Conservation (phyloP, 202 grass and related monocot genomes). For the Brachypodium distachyon region DNA sequence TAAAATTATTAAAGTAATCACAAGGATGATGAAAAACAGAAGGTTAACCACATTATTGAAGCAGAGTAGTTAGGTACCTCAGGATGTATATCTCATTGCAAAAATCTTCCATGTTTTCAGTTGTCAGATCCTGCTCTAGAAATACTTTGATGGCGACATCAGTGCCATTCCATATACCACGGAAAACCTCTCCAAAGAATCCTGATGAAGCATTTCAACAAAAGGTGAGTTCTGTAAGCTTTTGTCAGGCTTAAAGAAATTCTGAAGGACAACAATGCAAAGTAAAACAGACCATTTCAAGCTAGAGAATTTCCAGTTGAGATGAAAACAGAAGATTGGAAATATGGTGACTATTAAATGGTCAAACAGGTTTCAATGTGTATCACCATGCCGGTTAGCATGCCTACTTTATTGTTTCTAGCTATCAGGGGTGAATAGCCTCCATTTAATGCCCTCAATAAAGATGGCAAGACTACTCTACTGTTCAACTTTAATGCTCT, state of each 20-base stretch:
- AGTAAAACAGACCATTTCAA: background rate
- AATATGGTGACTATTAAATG: slow-evolving; percentile 3
- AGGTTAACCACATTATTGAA: background rate
- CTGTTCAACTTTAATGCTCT: slow-evolving; percentile 1
- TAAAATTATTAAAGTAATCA: slow-evolving; percentile 24
- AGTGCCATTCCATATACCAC: slow-evolving; percentile 98
- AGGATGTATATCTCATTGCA: slow-evolving; percentile 99
- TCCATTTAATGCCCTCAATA: background rate
- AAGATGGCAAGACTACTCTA: background rate
- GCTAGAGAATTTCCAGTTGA: background rate
- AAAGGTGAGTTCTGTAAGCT: background rate
- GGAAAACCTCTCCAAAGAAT: slow-evolving; percentile 98
- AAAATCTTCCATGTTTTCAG: slow-evolving; percentile 99
- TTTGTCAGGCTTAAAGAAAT: background rate
- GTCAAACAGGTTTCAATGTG: slow-evolving; percentile 1
- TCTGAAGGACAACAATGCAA: background rate
- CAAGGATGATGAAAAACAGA: slow-evolving; percentile 21
- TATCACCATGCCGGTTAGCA: background rate
- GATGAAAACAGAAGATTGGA: slow-evolving; percentile 24
- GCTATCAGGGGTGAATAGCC: background rate
- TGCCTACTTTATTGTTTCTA: background rate
- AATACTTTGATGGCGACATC: slow-evolving; percentile 99
- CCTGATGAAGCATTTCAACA: slow-evolving; percentile 45
- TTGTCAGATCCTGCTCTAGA: slow-evolving; percentile 96
- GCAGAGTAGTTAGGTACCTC: slow-evolving; percentile 38